phyloP scores from a whole-genome alignment of 768 basidiomycete species.

The Astraeus odoratus region DNA sequence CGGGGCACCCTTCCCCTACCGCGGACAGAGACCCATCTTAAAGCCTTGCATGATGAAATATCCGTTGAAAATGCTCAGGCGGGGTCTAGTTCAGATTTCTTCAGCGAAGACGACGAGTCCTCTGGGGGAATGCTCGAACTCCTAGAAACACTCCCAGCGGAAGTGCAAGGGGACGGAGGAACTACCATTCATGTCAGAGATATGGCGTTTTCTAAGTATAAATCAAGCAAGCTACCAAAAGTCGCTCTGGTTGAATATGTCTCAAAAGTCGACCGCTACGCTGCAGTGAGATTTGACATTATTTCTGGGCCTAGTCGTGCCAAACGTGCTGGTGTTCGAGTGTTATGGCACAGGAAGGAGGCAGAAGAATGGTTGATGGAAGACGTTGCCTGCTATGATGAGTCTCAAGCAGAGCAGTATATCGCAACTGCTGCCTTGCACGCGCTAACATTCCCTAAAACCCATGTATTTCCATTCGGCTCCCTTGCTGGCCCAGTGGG shows the following conservation, averaged over 20 bases:
- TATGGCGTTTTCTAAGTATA: conserved; percentile 78
- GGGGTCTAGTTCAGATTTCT: conserved; percentile 34
- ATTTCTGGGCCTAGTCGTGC: conserved; percentile 71
- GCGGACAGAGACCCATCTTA: background rate
- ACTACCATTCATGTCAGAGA: conserved; percentile 51
- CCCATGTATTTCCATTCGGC: conserved; percentile 59
- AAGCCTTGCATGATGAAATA: background rate
- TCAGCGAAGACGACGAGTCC: conserved; percentile 45
- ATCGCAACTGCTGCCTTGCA: conserved; percentile 83
- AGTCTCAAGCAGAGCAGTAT: conserved; percentile 83
- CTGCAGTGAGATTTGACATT: conserved; percentile 58
- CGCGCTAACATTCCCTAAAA: conserved; percentile 56
- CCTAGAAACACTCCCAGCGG: conserved; percentile 56
- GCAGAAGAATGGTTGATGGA: conserved; percentile 74
- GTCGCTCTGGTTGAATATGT: conserved; percentile 61
- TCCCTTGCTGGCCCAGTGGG: conserved; percentile 37
- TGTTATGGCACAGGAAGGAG: conserved; percentile 65
- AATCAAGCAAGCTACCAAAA: conserved; percentile 79
- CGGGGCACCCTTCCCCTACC: conserved; percentile 20
- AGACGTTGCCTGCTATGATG: conserved; percentile 72
- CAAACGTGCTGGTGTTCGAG: conserved; percentile 60
- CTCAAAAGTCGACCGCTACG: conserved; percentile 63
- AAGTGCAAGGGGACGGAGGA: conserved; percentile 51
- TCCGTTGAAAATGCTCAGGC: background rate
- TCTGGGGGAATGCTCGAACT: conserved; percentile 65